A percentile compares a stretch with the other conserved stretches of the same genome.
These are phyloP conservation scores for Prunus salicina DNA, from an alignment of 306 rosid genomes.

Conservation along the genomic window DNA sequence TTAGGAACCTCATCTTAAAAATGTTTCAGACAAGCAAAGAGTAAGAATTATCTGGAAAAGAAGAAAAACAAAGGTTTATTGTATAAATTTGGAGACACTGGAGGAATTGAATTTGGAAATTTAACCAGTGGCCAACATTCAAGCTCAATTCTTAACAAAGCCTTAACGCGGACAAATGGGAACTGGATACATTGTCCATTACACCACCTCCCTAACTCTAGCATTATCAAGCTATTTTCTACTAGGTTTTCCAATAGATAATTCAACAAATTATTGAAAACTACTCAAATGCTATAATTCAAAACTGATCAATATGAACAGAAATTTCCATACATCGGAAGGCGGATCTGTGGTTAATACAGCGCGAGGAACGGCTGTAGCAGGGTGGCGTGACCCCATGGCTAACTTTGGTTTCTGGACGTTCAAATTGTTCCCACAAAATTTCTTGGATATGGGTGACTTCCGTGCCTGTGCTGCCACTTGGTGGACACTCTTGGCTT, in stretches of 20 bases:
- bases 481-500: constrained; percentile 40
- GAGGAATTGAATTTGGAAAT: neutral
- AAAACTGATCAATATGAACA: neutral
- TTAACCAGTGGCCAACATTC: too few species aligned
- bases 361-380: constrained; percentile 47
- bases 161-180: neutral
- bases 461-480: constrained; percentile 41
- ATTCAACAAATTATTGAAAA: neutral
- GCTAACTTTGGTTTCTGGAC: constrained; percentile 43
- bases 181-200: neutral
- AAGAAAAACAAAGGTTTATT: neutral
- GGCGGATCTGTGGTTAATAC: constrained; percentile 49
- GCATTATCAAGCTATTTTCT: neutral
- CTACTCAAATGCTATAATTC: neutral
- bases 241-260: neutral
- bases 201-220: neutral
- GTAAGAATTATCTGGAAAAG: neutral
- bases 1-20: neutral
- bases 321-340: constrained; percentile 46
- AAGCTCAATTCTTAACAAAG: neutral
- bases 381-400: constrained; percentile 38
- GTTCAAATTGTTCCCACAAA: constrained; percentile 50
- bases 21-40: neutral
- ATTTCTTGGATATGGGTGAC: constrained; percentile 42
- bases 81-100: neutral